Evolutionary conservation across 305 asterid species (phyloP), one percentile per base, ranked within the genome.

Genomic region (Rubia occidens): DNA sequence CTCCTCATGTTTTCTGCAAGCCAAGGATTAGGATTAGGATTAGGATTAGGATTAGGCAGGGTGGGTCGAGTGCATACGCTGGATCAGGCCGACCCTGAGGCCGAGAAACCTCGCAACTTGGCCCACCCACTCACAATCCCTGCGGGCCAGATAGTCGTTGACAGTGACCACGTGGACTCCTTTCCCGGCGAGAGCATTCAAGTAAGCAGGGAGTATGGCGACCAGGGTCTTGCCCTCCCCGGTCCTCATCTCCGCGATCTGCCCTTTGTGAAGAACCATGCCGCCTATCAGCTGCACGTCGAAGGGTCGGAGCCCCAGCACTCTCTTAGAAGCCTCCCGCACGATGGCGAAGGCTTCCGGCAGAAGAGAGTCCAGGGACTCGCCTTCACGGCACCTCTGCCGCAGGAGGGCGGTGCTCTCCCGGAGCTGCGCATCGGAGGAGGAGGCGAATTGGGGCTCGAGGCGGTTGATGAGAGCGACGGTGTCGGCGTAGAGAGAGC

Each of bases 71-170:
- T 26, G 75, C 95, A 67, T 94, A 87, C 98, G 98, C 79, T 93
- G 98, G 77, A 93, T 88, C 70, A 93, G 86, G 87, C 98, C 96
- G 85, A 93, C 96, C 86, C 87, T 90, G 86, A 93, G 78, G 78
- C 97, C 97, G 56, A 90, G 95, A 80, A 90, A 93, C 60, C 98
- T 92, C 8, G 97, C 95, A 80, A 93, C 95, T 84, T 93, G 98
- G 76, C 98, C 98, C 74, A 93, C 96, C 98, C 98, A 90, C 80
- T 94, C 98, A 73, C 98, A 94, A 75, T 90, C 98, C 69, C 97
- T 81, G 69, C 98, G 84, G 69, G 98, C 97, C 82, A 94, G 83
- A 79, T 94, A 94, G 80, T 94, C 98, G 77, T 94, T 94, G 53
- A 94, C 97, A 1, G 98, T 94, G 75, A 94, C 96, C 75, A 82